Evolutionary conservation across 2,329 filamentous ascomycete species (phyloP), one percentile per base, ranked within the genome.

Genomic region (Fusarium continuum): DNA sequence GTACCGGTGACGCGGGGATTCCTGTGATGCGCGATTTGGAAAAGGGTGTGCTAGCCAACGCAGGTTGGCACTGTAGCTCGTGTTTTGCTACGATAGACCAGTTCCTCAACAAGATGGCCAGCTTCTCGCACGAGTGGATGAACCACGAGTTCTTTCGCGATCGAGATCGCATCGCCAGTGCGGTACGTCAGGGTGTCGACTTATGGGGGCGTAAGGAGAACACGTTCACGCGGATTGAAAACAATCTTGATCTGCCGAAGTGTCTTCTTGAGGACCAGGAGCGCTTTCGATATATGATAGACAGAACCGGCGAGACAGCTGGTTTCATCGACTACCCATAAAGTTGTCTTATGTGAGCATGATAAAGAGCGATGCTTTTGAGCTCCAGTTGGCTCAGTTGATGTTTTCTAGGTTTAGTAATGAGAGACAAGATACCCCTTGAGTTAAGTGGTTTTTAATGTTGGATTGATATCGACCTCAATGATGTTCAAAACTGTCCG

Each of bases 21-120:
- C 75, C 74, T 35, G 70, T 78, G 2, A 59, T 77, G 2, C 75
- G 78, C 26, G 73, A 73, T 29, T 73, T 75, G 35, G 79, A 85
- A 58, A 79, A 78, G 61, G 78, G 74, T 8, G 76, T 78, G 6
- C 60, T 87, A 28, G 72, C 72, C 66, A 81, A 85, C 64, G 82
- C 84, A 1, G 81, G 76, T 0, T 89, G 86, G 86, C 85, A 88
- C 72, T 89, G 86, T 76, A 86, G 83, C 45, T 83, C 78, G 51
- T 88, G 86, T 74, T 87, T 87, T 70, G 74, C 78, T 16, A 87
- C 83, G 1, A 73, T 88, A 14, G 77, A 77, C 5, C 81, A 86
- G 70, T 77, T 87, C 64, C 73, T 83, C 39, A 80, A 78, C 62
- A 88, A 87, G 72, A 80, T 88, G 76, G 75, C 78, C 9, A 82